Conservation (phyloP, 345 rosid genomes). For the Brassica incana region DNA sequence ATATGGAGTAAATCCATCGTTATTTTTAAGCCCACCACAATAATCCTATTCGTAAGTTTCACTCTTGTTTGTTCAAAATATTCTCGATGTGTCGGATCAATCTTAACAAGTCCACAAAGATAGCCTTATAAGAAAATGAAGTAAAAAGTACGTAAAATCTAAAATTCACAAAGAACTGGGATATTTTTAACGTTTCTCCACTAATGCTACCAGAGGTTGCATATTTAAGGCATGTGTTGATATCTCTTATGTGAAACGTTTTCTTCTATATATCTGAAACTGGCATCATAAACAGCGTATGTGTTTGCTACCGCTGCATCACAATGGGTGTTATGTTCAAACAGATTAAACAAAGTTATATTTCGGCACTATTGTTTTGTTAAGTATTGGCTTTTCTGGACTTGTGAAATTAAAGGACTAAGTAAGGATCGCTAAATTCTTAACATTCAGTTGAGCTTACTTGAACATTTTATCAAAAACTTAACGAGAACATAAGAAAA, state of each 20-base stretch:
- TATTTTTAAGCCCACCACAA: not conserved
- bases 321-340: not conserved
- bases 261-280: not conserved
- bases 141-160: not conserved
- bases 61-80: not conserved
- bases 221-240: not conserved
- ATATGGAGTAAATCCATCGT: not conserved
- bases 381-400: not conserved
- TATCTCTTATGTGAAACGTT: not conserved
- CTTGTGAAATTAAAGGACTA: not conserved
- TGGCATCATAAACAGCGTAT: not conserved
- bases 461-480: not conserved
- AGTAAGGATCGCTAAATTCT: not conserved
- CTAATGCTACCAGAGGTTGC: not conserved
- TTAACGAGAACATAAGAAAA: not conserved
- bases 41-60: not conserved
- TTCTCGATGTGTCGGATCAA: not conserved
- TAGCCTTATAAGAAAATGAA: not conserved
- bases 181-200: not conserved
- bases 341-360: not conserved
- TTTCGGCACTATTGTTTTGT: not conserved
- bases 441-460: not conserved
- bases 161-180: not conserved
- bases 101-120: not conserved
- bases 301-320: constrained; percentile 2